These are phyloP conservation scores for Endothia cerciana DNA, from an alignment of 2,329 filamentous ascomycete species.

Conservation along the genomic window DNA sequence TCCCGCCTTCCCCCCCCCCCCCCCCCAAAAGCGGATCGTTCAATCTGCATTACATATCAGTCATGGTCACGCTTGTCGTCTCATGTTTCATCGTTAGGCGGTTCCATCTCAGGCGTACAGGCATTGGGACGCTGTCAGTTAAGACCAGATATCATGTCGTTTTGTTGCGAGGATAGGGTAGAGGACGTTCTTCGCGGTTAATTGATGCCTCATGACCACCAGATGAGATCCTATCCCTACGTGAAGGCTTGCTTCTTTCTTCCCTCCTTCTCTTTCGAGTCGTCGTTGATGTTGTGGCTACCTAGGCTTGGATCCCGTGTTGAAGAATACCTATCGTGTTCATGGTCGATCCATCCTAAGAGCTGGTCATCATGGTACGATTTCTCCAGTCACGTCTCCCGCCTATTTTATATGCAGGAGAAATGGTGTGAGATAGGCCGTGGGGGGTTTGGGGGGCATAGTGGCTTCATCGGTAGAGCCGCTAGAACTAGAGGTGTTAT, in stretches of 20 bases:
- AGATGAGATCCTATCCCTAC: neutral
- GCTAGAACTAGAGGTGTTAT: no score
- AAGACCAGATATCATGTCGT: constrained; percentile 1
- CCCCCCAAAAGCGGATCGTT: neutral
- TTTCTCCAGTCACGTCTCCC: no score
- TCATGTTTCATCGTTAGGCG: neutral
- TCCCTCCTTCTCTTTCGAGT: neutral
- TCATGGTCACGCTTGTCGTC: neutral
- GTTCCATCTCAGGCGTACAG: neutral
- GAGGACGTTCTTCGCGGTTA: neutral
- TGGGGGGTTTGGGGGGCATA: no score
- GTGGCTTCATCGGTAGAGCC: no score
- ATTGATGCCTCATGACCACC: constrained; percentile 1
- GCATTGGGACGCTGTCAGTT: neutral
- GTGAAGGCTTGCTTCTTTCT: no score
- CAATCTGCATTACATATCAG: neutral
- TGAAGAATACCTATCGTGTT: neutral
- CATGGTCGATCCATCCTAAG: no score
- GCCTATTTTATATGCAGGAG: no score
- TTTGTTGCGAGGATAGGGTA: neutral
- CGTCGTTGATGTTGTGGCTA: neutral
- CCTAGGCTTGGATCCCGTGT: neutral
- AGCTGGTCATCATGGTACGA: no score
- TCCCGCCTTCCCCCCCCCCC: no score
- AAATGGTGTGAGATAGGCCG: no score